phyloP scores from a whole-genome alignment of 1,284 basidiomycete genomes.

The Malassezia nana region DNA sequence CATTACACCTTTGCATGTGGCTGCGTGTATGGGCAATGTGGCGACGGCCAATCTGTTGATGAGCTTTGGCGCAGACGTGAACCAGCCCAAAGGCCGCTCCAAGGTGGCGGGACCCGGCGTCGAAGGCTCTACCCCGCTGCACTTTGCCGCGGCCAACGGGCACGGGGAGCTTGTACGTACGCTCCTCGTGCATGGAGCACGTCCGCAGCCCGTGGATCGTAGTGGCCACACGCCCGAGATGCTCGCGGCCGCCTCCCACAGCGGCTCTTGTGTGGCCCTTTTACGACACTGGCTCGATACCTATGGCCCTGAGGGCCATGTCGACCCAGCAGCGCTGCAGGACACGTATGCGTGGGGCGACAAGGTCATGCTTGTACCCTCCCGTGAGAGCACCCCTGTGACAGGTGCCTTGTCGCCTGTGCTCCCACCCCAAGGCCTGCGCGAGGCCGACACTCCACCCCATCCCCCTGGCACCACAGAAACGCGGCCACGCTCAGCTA shows the following conservation, averaged over 20 bases:
- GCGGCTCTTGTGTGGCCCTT: constrained; percentile 24
- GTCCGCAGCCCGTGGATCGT: constrained; percentile 28
- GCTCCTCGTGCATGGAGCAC: constrained; percentile 36
- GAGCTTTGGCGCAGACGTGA: constrained; percentile 36
- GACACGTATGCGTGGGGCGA: constrained; percentile 4
- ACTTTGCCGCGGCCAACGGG: constrained; percentile 45
- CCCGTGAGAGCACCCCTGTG: not conserved
- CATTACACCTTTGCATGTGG: constrained; percentile 40
- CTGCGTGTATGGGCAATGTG: constrained; percentile 36
- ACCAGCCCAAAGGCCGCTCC: not conserved
- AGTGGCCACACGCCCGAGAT: constrained; percentile 30
- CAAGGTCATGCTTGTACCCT: not conserved
- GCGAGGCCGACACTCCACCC: not conserved
- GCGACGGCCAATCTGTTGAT: constrained; percentile 33
- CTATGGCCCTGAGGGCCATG: constrained; percentile 26
- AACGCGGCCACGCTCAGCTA: constrained; percentile 26
- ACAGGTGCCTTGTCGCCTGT: not conserved
- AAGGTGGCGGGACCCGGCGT: constrained; percentile 23
- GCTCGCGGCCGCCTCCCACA: constrained; percentile 29
- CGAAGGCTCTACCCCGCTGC: constrained; percentile 40
- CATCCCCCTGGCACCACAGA: constrained; percentile 1
- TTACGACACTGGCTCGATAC: constrained; percentile 29
- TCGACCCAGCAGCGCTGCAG: constrained; percentile 17
- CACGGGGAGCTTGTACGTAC: constrained; percentile 34
- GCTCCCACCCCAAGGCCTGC: not conserved